Base-by-base conservation (phyloP, 805 yeast genomes). In the Saccharomycopsis sp. region DNA sequence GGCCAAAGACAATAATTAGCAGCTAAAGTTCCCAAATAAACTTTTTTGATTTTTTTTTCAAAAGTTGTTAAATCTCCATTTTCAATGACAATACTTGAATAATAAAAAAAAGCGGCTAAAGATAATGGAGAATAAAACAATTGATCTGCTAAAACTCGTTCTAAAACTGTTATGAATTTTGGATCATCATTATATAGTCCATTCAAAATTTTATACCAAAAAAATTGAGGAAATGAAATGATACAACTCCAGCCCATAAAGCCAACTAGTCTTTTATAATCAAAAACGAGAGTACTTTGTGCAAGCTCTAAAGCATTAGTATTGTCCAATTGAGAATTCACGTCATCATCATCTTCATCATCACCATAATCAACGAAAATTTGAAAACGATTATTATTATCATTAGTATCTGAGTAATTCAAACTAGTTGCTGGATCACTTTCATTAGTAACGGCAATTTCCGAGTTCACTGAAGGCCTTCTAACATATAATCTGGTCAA, bases 131-230 rank as follows among this genome's bases (percentile, higher is more conserved):
- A 87, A 57, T 79, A 92, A 44, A 87, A 71, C 37, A 88, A 61
- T 58, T 92, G 97, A 56, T 89, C 98, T 0, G 94, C 80, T 41
- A 89, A 61, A 0, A 86, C 96, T 42, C 96, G 72, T 48, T 88
- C 80, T 26, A 89, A 66, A 5, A 84, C 94, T 41, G 87, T 84
- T 2, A 88, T 79, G 45, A 84, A 69, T n/a, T 83, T 74, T 14
- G 92, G 89, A 57, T 83, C 87, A 42, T 77, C 79, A 4, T 80
- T 75, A 57, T 82, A 89, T 48, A 84, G 74, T 35, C 67, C 63
- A 53, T 89, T 88, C 45, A 89, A 67, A 44, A 88, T 73, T 51
- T 74, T 70, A 54, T 89, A 88, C 98, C 98, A 89, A 36, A 78
- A 79, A 39, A 82, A 81, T 59, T 87, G 96, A 35, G 76, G 72